Percentiles rank a stretch among this genome's conserved stretches.
phyloP scores from a whole-genome alignment of 129 eudicot species.

The Lonicera japonica region DNA sequence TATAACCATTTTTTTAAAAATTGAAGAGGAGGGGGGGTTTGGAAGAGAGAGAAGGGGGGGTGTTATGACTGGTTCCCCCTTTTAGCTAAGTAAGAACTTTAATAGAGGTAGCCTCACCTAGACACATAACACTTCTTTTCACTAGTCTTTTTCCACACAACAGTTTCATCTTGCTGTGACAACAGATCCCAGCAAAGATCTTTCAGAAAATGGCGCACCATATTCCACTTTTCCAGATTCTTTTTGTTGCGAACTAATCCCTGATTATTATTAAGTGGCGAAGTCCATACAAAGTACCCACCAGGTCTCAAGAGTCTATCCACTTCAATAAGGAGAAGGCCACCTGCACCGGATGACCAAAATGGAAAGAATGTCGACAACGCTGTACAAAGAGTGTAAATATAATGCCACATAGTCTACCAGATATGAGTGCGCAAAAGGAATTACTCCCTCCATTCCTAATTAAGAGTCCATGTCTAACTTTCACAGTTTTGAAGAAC shows the following conservation, averaged over 20 bases:
- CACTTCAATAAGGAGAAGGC: conserved; percentile 71
- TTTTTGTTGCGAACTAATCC: conserved; percentile 64
- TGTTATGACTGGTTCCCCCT: background rate
- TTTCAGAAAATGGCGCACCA: conserved; percentile 45
- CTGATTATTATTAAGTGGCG: conserved; percentile 66
- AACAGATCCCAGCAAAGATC: conserved; percentile 84
- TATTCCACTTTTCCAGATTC: conserved; percentile 68
- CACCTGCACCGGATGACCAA: conserved; percentile 48
- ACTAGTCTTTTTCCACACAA: conserved; percentile 62
- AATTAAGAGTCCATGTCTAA: too few species aligned
- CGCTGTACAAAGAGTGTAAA: background rate
- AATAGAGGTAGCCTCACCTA: conserved; percentile 39
- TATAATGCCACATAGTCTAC: too few species aligned
- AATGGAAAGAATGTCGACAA: background rate
- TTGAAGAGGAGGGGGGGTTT: too few species aligned
- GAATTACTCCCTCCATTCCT: too few species aligned
- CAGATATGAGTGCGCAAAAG: background rate
- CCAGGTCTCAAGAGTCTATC: conserved; percentile 92
- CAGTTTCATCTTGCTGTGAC: conserved; percentile 92
- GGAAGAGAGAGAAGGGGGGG: too few species aligned
- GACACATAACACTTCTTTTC: conserved; percentile 60
- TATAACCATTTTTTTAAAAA: too few species aligned
- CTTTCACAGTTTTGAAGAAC: too few species aligned
- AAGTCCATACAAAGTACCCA: conserved; percentile 98
- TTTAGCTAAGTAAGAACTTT: background rate